Conservation (phyloP, 345 rosid genomes). For the Combretum micranthum region DNA sequence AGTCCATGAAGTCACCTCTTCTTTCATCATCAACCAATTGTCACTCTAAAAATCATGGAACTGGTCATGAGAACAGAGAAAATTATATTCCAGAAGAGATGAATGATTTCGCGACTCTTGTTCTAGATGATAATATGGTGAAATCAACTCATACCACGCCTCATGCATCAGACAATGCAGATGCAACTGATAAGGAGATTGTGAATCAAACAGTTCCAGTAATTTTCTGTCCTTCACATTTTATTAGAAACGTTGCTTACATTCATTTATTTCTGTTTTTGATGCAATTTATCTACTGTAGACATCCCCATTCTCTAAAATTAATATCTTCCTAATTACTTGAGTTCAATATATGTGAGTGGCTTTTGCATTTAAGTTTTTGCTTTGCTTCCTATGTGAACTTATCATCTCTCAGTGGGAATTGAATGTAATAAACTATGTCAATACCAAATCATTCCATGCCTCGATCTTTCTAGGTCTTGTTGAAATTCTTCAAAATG, state of each 20-base stretch:
- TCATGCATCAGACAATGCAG: slow-evolving; percentile 20
- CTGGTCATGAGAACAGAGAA: slow-evolving; percentile 22
- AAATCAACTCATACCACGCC: slow-evolving; percentile 24
- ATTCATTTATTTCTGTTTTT: neutral
- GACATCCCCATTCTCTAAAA: too few relatives aligned
- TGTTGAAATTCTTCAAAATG: neutral
- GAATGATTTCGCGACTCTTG: slow-evolving; percentile 7
- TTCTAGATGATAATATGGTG: slow-evolving; percentile 15
- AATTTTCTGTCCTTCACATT: slow-evolving; percentile 6
- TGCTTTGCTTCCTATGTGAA: too few relatives aligned
- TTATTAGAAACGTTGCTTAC: neutral
- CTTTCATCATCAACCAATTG: slow-evolving; percentile 26
- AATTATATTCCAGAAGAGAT: slow-evolving; percentile 18
- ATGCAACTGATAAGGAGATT: slow-evolving; percentile 19
- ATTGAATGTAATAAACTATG: too few relatives aligned
- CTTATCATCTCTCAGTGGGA: too few relatives aligned
- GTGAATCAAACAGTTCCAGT: slow-evolving; percentile 35
- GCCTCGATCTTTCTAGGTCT: neutral
- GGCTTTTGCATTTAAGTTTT: too few relatives aligned
- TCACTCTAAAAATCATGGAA: slow-evolving; percentile 25
- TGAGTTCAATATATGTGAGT: too few relatives aligned
- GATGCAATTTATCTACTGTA: too few relatives aligned
- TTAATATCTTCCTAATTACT: too few relatives aligned
- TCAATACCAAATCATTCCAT: too few relatives aligned
- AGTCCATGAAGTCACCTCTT: slow-evolving; percentile 24